Evolutionary conservation across 2,329 filamentous ascomycete genomes (phyloP).

Genomic region (Sordariomycetes sp.): DNA sequence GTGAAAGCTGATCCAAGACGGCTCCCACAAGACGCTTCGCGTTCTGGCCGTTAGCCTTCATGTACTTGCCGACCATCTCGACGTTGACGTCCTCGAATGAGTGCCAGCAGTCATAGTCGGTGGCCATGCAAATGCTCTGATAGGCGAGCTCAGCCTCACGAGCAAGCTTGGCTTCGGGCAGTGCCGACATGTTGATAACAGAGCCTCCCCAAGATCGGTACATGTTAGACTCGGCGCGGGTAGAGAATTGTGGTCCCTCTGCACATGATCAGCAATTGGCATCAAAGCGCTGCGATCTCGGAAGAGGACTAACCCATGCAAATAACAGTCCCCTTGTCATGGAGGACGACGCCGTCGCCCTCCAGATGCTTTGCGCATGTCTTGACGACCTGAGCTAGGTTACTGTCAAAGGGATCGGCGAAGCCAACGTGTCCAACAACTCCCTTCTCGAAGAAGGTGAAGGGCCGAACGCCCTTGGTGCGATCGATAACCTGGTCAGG

Average conservation of each 20-base stretch:
- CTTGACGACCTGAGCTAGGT: constrained; percentile 67
- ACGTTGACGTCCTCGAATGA: constrained; percentile 77
- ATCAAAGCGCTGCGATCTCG: not conserved
- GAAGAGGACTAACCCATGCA: constrained; percentile 66
- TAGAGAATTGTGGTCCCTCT: constrained; percentile 98
- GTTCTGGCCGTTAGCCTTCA: constrained; percentile 87
- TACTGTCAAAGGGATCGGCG: constrained; percentile 85
- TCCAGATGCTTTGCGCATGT: constrained; percentile 66
- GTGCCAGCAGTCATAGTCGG: constrained; percentile 99
- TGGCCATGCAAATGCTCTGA: constrained; percentile 99
- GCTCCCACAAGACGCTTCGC: constrained; percentile 77
- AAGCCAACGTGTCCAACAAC: constrained; percentile 93
- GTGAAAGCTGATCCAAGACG: constrained; percentile 77
- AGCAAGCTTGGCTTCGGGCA: constrained; percentile 93
- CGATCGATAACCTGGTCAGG: constrained; percentile 96
- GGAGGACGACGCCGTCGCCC: constrained; percentile 76
- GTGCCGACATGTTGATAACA: constrained; percentile 96
- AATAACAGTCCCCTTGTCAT: constrained; percentile 75
- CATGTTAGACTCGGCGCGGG: constrained; percentile 88
- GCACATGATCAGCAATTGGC: constrained; percentile 1
- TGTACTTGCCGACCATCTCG: constrained; percentile 93
- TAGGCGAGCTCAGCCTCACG: constrained; percentile 94
- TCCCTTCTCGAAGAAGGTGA: constrained; percentile 91
- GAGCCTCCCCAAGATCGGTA: constrained; percentile 90
- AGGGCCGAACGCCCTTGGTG: constrained; percentile 88